These are phyloP conservation scores for Xylariaceae sp. DNA, from an alignment of 2,329 filamentous ascomycete species.

Conservation along the genomic window DNA sequence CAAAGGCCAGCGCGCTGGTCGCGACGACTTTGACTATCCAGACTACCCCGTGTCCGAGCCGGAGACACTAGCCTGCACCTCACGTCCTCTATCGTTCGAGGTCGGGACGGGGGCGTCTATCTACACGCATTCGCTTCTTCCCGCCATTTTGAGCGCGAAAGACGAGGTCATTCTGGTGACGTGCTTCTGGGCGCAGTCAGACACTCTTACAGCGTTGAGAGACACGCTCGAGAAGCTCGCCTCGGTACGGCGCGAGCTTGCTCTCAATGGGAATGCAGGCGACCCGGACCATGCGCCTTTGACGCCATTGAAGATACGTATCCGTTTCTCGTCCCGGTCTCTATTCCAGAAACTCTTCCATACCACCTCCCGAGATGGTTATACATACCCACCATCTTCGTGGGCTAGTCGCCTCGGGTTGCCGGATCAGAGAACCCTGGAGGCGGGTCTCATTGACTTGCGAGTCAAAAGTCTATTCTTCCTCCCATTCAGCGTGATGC, in stretches of 20 bases:
- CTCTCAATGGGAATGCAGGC: conserved; percentile 18
- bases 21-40: conserved; percentile 34
- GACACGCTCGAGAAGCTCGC: conserved; percentile 55
- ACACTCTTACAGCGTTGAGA: conserved; percentile 49
- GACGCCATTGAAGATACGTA: conserved; percentile 49
- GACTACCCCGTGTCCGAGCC: conserved; percentile 37
- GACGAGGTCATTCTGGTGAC: conserved; percentile 68
- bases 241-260: conserved; percentile 29
- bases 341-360: conserved; percentile 70
- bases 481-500: conserved; percentile 76
- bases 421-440: conserved; percentile 43
- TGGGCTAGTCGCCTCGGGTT: conserved; percentile 60
- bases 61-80: conserved; percentile 40
- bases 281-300: conserved; percentile 7
- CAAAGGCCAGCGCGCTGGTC: conserved; percentile 2
- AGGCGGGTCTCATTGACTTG: conserved; percentile 56
- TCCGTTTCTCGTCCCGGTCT: conserved; percentile 70
- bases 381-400: conserved; percentile 48
- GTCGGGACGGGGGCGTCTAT: conserved; percentile 53
- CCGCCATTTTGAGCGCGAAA: conserved; percentile 52
- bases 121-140: conserved; percentile 47
- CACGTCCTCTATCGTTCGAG: conserved; percentile 38
- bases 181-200: conserved; percentile 71
- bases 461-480: conserved; percentile 73
- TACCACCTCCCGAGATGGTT: conserved; percentile 53